phyloP scores from a whole-genome alignment of 345 rosid species.

The Pugionium dolabratum region DNA sequence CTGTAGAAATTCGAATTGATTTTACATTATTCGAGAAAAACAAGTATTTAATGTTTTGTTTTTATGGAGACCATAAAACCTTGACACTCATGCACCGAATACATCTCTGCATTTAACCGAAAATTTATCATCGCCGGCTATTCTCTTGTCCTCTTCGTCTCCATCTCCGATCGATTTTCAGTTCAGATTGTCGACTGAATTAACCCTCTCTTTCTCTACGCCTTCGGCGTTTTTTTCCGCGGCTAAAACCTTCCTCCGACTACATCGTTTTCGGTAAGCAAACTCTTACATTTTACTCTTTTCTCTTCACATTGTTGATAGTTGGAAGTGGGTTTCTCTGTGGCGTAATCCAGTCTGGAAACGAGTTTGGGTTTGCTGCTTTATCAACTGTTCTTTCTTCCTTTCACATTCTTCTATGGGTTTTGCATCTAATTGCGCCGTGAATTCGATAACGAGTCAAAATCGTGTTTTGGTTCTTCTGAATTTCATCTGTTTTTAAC shows the following conservation, averaged over 20 bases:
- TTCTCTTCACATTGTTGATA: conserved; percentile 23
- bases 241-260: conserved; percentile 10
- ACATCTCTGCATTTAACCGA: not conserved
- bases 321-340: not conserved
- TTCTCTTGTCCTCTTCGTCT: conserved; percentile 7
- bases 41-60: not conserved
- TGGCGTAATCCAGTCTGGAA: conserved; percentile 17
- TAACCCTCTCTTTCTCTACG: conserved; percentile 8
- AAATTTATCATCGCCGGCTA: conserved; percentile 1
- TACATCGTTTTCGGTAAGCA: conserved; percentile 14
- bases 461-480: not conserved
- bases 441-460: not conserved
- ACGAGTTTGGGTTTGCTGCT: conserved; percentile 6
- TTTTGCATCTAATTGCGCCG: conserved; percentile 13
- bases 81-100: conserved; percentile 31
- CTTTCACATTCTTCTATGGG: conserved; percentile 24
- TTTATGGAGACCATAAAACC: not conserved
- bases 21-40: no score
- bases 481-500: conserved; percentile 5
- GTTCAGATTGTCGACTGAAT: conserved; percentile 7
- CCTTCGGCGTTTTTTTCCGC: conserved; percentile 12
- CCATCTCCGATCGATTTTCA: not conserved
- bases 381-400: conserved; percentile 6
- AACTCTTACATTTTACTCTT: conserved; percentile 21
- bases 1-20: no score